These are phyloP conservation scores for Dimocarpus longan DNA, from an alignment of 345 rosid species.

Conservation along the genomic window DNA sequence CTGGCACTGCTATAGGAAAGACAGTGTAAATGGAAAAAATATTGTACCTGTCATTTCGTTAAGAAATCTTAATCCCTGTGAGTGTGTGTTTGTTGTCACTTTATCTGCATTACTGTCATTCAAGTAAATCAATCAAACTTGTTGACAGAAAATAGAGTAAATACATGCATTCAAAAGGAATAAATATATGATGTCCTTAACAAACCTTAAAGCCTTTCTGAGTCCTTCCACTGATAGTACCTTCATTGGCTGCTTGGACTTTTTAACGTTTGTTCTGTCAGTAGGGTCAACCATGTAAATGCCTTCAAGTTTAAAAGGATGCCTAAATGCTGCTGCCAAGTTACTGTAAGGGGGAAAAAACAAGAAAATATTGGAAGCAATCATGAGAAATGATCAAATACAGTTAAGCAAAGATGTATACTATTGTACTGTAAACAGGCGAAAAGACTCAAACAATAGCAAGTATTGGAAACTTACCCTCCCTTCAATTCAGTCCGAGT, in stretches of 20 bases:
- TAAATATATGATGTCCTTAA: neutral
- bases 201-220: constrained; percentile 74
- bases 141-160: constrained; percentile 3
- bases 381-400: neutral
- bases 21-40: constrained; percentile 2
- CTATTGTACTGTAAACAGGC: neutral
- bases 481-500: constrained; percentile 76
- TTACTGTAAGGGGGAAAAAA: constrained; percentile 45
- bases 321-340: constrained; percentile 62
- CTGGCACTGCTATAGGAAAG: neutral
- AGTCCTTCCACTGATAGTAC: constrained; percentile 81
- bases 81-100: constrained; percentile 80
- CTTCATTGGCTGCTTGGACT: constrained; percentile 54
- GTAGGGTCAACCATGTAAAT: constrained; percentile 69
- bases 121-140: constrained; percentile 13
- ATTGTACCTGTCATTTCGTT: constrained; percentile 70
- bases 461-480: constrained; percentile 62
- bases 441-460: constrained; percentile 10
- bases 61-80: constrained; percentile 92
- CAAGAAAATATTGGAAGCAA: neutral
- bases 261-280: constrained; percentile 45
- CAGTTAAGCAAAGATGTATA: neutral
- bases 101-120: constrained; percentile 72
- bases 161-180: constrained; percentile 14
- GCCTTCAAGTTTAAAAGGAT: constrained; percentile 54